These are phyloP conservation scores for Zygotorulaspora chibaensis DNA, from an alignment of 805 yeast genomes.

Conservation along the genomic window DNA sequence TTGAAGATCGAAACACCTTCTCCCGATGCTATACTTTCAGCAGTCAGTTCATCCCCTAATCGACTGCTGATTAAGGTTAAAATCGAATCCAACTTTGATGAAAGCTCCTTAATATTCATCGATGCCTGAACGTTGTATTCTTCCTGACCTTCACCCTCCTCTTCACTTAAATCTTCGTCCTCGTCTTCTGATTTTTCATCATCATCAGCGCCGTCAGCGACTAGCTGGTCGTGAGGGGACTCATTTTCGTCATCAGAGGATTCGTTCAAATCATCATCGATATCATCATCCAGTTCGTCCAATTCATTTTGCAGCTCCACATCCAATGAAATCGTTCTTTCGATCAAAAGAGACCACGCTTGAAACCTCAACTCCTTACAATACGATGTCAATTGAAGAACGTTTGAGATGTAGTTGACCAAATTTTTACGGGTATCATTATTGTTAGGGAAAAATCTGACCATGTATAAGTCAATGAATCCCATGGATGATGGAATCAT, in stretches of 20 bases:
- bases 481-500: slow-evolving; percentile 80
- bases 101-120: slow-evolving; percentile 47
- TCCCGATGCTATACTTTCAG: slow-evolving; percentile 51
- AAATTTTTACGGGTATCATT: slow-evolving; percentile 51
- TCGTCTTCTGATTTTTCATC: slow-evolving; percentile 36
- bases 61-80: slow-evolving; percentile 53
- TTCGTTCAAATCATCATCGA: slow-evolving; percentile 51
- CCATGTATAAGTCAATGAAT: slow-evolving; percentile 54
- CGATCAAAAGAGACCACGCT: slow-evolving; percentile 77
- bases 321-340: slow-evolving; percentile 78
- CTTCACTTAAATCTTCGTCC: slow-evolving; percentile 30
- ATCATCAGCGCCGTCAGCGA: slow-evolving; percentile 37
- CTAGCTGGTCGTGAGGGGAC: slow-evolving; percentile 32
- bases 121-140: slow-evolving; percentile 46
- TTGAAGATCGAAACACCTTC: slow-evolving; percentile 67
- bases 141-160: slow-evolving; percentile 39
- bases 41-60: slow-evolving; percentile 47
- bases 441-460: slow-evolving; percentile 73
- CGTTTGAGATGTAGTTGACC: slow-evolving; percentile 61
- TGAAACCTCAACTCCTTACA: slow-evolving; percentile 70
- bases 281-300: slow-evolving; percentile 78
- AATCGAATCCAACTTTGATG: slow-evolving; percentile 68
- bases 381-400: slow-evolving; percentile 57
- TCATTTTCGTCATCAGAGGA: slow-evolving; percentile 36
- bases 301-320: slow-evolving; percentile 87